Evolutionary conservation across 805 yeast species (phyloP).

Genomic region (Saccharomycopsis fibuligera): DNA sequence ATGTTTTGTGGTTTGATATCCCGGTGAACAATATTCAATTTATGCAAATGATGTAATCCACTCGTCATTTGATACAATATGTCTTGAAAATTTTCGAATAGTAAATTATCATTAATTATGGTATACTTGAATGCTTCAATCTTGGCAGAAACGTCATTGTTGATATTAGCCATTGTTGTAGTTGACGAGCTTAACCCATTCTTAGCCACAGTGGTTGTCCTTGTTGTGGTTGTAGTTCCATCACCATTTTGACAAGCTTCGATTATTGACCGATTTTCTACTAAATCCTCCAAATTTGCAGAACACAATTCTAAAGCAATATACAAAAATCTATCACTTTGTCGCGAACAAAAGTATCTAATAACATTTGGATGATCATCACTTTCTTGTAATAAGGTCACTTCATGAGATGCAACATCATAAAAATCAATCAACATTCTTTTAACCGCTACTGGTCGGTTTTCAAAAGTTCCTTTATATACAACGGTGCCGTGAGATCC

Average conservation of each 20-base stretch:
- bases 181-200: no score
- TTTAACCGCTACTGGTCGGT: conserved; percentile 92
- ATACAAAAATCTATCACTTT: conserved; percentile 78
- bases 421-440: conserved; percentile 89
- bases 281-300: conserved; percentile 80
- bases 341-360: conserved; percentile 89
- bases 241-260: conserved; percentile 35
- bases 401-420: conserved; percentile 91
- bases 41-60: conserved; percentile 83
- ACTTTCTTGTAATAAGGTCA: conserved; percentile 79
- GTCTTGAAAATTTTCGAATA: conserved; percentile 36
- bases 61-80: conserved; percentile 70
- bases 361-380: conserved; percentile 96
- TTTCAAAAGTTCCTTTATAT: conserved; percentile 82
- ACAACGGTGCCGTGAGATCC: conserved; percentile 98
- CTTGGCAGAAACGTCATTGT: not conserved
- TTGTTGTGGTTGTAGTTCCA: not conserved
- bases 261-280: no score
- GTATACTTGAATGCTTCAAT: not conserved
- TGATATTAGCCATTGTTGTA: not conserved
- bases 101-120: not conserved
- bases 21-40: conserved; percentile 86
- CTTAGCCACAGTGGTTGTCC: not conserved
- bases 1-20: conserved; percentile 48
- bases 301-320: conserved; percentile 91